These are phyloP conservation scores for Diospyros lotus DNA, from an alignment of 148 eudicot genomes.

Conservation along the genomic window DNA sequence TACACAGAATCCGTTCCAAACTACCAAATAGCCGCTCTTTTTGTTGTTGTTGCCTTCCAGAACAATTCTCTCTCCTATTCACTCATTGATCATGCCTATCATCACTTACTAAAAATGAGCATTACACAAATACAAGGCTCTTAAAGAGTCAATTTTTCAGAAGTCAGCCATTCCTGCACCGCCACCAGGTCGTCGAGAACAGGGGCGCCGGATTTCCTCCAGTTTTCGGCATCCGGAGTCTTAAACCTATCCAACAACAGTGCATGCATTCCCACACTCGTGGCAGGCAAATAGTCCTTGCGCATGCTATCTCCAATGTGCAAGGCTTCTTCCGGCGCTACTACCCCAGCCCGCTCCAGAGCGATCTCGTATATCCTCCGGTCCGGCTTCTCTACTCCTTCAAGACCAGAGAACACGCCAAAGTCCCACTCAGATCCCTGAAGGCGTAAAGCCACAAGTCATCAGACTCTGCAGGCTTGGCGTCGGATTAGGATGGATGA, in stretches of 20 bases:
- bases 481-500: no score
- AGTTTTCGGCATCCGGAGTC: conserved; percentile 69
- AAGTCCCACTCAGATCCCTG: conserved; percentile 97
- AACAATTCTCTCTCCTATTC: no score
- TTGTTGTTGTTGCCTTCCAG: no score
- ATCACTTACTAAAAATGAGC: no score
- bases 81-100: no score
- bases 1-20: no score
- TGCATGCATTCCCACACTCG: conserved; percentile 84
- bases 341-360: conserved; percentile 71
- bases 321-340: conserved; percentile 66
- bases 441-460: neutral
- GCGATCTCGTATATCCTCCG: conserved; percentile 75
- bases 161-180: conserved; percentile 54
- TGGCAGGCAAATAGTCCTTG: conserved; percentile 85
- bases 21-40: no score
- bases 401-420: conserved; percentile 94
- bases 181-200: conserved; percentile 71
- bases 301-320: conserved; percentile 96
- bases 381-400: conserved; percentile 94
- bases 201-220: conserved; percentile 81
- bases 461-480: no score
- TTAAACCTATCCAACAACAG: conserved; percentile 80
- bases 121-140: no score
- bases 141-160: conserved; percentile 22